Percentiles rank a stretch among this genome's conserved stretches.
These are phyloP conservation scores for Chondrus crispus DNA, from an alignment of 23 red algal species.

Conservation along the genomic window DNA sequence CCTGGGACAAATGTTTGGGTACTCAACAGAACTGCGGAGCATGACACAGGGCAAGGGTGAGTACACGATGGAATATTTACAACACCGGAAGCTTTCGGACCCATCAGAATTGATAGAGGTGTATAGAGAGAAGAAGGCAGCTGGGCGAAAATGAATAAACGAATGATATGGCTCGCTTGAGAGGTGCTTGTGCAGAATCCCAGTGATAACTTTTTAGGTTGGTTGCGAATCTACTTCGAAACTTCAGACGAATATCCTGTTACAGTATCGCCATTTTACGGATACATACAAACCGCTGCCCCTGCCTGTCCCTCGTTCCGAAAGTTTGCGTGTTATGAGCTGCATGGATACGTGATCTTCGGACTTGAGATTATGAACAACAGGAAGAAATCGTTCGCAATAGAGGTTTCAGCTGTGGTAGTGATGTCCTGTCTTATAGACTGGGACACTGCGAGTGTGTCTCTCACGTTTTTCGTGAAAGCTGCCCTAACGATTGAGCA, in stretches of 20 bases:
- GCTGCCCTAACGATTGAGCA: no score
- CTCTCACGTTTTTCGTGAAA: no score
- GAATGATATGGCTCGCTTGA: neutral
- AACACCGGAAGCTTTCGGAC: slow-evolving; percentile 48
- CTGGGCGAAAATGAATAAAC: slow-evolving; percentile 39
- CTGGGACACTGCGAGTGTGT: no score
- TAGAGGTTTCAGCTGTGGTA: no score
- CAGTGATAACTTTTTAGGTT: neutral
- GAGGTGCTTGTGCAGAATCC: neutral
- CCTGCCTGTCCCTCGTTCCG: neutral
- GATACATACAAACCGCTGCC: neutral
- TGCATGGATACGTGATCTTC: no score
- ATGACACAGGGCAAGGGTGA: slow-evolving; percentile 98
- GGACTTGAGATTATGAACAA: no score
- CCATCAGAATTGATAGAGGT: slow-evolving; percentile 32
- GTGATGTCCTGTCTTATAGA: no score
- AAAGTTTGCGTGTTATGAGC: no score
- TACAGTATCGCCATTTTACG: neutral
- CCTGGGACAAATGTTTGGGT: slow-evolving; percentile 93
- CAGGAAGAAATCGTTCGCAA: no score
- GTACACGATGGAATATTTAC: slow-evolving; percentile 93
- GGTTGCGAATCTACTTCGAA: neutral
- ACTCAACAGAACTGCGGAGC: slow-evolving; percentile 89
- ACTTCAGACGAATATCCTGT: neutral
- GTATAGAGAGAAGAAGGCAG: slow-evolving; percentile 72